Conservation (phyloP, 768 basidiomycete species). For the Leccinellum luteum region DNA sequence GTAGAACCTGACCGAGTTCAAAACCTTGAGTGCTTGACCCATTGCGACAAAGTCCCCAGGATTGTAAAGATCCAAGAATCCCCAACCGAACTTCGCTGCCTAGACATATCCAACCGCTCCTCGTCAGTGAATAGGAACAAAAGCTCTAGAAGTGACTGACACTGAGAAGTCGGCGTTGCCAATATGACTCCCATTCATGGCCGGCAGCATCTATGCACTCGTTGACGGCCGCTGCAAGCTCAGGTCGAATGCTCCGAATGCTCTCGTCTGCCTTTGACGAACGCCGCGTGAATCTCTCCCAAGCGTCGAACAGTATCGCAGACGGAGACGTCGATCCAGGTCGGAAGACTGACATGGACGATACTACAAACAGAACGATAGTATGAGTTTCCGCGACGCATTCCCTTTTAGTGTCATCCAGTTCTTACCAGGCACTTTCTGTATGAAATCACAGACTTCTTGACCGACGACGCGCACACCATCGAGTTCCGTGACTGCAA, state of each 20-base stretch:
- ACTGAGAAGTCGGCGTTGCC: constrained; percentile 84
- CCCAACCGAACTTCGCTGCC: constrained; percentile 97
- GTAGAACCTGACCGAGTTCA: constrained; percentile 89
- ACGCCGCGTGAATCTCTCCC: constrained; percentile 79
- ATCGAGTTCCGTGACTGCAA: constrained; percentile 84
- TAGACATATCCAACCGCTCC: constrained; percentile 27
- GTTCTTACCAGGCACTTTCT: constrained; percentile 84
- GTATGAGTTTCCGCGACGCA: neutral
- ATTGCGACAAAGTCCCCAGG: constrained; percentile 90
- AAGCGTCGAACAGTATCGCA: constrained; percentile 90
- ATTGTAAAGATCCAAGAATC: constrained; percentile 90
- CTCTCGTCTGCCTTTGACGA: constrained; percentile 93
- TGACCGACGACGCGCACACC: constrained; percentile 83
- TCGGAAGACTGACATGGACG: constrained; percentile 79
- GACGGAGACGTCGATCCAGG: constrained; percentile 92
- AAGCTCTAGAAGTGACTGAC: constrained; percentile 41
- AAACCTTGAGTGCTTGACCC: constrained; percentile 89
- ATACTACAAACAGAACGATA: constrained; percentile 42
- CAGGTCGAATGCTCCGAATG: constrained; percentile 83
- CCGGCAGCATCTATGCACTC: constrained; percentile 94
- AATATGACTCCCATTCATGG: constrained; percentile 84
- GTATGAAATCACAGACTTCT: constrained; percentile 82
- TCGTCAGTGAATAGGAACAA: neutral
- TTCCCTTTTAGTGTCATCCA: neutral
- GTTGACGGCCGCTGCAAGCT: constrained; percentile 83